Evolutionary conservation across 768 basidiomycete genomes (phyloP).

Genomic region (Leccinum subgranulosum): DNA sequence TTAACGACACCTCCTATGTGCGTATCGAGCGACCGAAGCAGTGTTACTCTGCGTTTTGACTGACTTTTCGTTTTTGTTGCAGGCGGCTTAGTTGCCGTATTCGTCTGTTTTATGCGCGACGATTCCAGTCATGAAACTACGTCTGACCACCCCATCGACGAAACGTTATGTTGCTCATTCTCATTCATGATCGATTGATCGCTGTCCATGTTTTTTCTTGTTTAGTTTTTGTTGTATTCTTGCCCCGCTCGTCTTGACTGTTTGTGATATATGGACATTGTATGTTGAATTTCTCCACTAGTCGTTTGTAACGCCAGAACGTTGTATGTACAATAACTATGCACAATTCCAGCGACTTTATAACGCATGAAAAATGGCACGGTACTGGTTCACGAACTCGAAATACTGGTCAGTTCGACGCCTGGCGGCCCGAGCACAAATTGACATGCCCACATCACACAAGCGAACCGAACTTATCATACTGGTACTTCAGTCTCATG

Average conservation of each 20-base stretch:
- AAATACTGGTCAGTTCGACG: too few species aligned
- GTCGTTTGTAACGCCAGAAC: background rate
- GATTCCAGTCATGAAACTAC: constrained; percentile 1
- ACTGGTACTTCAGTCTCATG: too few species aligned
- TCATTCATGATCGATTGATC: too few species aligned
- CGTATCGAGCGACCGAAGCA: background rate
- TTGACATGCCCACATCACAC: too few species aligned
- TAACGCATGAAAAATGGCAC: too few species aligned
- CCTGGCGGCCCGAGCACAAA: too few species aligned
- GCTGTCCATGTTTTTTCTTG: background rate
- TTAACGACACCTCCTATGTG: constrained; percentile 16
- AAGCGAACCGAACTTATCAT: too few species aligned
- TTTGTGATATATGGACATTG: background rate
- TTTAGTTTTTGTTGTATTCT: background rate
- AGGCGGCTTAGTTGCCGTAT: constrained; percentile 8
- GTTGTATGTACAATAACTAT: constrained; percentile 5
- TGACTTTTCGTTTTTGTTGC: constrained; percentile 1
- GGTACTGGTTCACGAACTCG: background rate
- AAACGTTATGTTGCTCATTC: background rate
- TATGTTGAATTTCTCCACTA: constrained; percentile 1
- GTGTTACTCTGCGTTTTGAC: background rate
- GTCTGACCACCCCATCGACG: background rate
- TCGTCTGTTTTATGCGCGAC: background rate
- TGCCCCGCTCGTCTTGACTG: background rate
- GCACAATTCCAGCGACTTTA: background rate